These are phyloP conservation scores for Peniophora sp. DNA, from an alignment of 1,284 basidiomycete genomes.

Conservation along the genomic window DNA sequence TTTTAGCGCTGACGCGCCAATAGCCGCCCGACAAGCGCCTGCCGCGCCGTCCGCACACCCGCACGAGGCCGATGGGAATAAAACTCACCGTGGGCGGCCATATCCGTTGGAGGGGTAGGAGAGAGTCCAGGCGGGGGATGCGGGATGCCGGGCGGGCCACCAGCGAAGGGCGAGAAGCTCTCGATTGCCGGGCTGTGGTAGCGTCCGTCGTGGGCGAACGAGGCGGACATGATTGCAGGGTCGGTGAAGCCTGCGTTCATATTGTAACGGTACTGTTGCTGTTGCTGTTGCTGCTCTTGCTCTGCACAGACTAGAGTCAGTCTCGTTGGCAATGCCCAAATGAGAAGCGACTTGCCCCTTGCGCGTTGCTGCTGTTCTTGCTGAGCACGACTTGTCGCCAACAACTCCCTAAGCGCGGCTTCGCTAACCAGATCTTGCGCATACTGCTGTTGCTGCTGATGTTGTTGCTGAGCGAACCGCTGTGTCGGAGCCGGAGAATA, in stretches of 20 bases:
- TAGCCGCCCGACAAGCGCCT: no score
- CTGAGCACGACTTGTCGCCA: constrained; percentile 53
- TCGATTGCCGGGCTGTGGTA: constrained; percentile 28
- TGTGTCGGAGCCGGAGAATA: constrained; percentile 21
- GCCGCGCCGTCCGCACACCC: no score
- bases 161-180: constrained; percentile 28
- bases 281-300: constrained; percentile 16
- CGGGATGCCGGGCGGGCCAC: constrained; percentile 48
- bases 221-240: constrained; percentile 76
- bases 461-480: constrained; percentile 32
- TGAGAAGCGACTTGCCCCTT: neutral
- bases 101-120: constrained; percentile 18
- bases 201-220: constrained; percentile 13
- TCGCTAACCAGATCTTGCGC: constrained; percentile 50
- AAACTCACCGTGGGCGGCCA: constrained; percentile 55
- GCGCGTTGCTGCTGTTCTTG: constrained; percentile 6
- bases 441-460: constrained; percentile 28
- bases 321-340: no score
- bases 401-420: constrained; percentile 65
- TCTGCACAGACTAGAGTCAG: constrained; percentile 16
- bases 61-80: constrained; percentile 18
- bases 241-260: constrained; percentile 52
- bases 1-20: no score
- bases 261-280: constrained; percentile 26
- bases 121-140: constrained; percentile 29